phyloP scores from a whole-genome alignment of 169 alveolate genomes.

The Toxoplasma gondii region DNA sequence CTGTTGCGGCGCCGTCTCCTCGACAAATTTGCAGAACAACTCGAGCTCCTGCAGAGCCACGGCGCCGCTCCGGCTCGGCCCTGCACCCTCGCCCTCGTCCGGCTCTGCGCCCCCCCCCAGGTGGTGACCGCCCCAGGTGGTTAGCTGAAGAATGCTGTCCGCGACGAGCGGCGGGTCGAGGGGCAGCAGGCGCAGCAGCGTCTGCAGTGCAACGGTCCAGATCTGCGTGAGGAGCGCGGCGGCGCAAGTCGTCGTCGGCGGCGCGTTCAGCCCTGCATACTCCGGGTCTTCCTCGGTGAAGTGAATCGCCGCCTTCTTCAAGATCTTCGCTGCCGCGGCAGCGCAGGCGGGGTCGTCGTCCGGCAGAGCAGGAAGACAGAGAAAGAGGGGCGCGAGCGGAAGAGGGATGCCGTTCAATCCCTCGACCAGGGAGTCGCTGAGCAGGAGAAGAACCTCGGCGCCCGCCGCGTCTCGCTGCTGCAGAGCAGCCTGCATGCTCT shows the following conservation, averaged over 20 bases:
- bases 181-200: conserved; percentile 40
- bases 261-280: conserved; percentile 32
- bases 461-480: conserved; percentile 32
- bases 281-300: conserved; percentile 54
- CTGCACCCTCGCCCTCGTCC: background rate
- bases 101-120: conserved; percentile 3
- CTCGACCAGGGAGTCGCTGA: conserved; percentile 44
- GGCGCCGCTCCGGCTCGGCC: background rate
- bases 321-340: conserved; percentile 38
- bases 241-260: conserved; percentile 15
- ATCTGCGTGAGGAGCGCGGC: conserved; percentile 36
- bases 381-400: conserved; percentile 55
- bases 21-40: conserved; percentile 41
- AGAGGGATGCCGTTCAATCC: conserved; percentile 49
- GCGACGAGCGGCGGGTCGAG: conserved; percentile 54
- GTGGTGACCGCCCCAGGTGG: conserved; percentile 66
- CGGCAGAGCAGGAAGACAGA: conserved; percentile 43
- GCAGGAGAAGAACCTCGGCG: conserved; percentile 32
- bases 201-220: conserved; percentile 40
- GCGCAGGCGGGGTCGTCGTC: background rate
- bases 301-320: conserved; percentile 56
- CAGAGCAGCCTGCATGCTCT: conserved; percentile 37
- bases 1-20: conserved; percentile 38
- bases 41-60: conserved; percentile 53
- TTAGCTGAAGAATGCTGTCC: conserved; percentile 54